Conservation (phyloP, 2,329 filamentous ascomycete genomes). For the Hymenotorrendiella dingleyae region DNA sequence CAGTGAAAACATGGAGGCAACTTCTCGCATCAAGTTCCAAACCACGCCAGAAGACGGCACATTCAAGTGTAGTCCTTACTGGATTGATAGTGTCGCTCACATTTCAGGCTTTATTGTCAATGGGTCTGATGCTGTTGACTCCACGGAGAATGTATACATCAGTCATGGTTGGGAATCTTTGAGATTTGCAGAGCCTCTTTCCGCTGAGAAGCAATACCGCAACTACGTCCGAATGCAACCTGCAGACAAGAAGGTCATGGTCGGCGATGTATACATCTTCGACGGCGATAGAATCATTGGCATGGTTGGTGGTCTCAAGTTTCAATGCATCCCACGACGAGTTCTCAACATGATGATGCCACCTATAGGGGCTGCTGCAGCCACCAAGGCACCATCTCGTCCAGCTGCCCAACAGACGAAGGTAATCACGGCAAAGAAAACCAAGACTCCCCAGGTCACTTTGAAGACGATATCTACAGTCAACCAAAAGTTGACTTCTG, state of each 20-base stretch:
- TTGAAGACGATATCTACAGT: slow-evolving; percentile 42
- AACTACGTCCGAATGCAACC: slow-evolving; percentile 55
- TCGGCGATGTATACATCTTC: slow-evolving; percentile 50
- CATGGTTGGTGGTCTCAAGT: slow-evolving; percentile 24
- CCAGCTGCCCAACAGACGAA: not conserved
- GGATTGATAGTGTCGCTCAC: slow-evolving; percentile 54
- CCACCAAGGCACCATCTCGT: slow-evolving; percentile 31
- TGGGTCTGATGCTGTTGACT: slow-evolving; percentile 49
- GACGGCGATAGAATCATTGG: slow-evolving; percentile 32
- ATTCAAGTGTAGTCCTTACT: slow-evolving; percentile 51
- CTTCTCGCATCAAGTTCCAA: slow-evolving; percentile 41
- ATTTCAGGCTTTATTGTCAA: slow-evolving; percentile 58
- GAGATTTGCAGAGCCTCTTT: slow-evolving; percentile 42
- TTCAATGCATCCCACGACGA: slow-evolving; percentile 42
- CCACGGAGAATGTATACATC: slow-evolving; percentile 50
- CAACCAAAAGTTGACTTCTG: slow-evolving; percentile 44
- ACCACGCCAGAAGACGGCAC: slow-evolving; percentile 42
- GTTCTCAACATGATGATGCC: slow-evolving; percentile 48
- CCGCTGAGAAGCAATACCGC: slow-evolving; percentile 43
- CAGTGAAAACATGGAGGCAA: slow-evolving; percentile 42
- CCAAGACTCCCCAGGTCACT: slow-evolving; percentile 34
- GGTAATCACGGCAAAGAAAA: slow-evolving; percentile 26
- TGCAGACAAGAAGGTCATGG: slow-evolving; percentile 42
- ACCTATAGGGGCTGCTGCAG: slow-evolving; percentile 43
- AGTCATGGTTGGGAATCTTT: slow-evolving; percentile 54